A percentile compares a stretch with the other conserved stretches of the same genome.
These are phyloP conservation scores for Pythium insidiosum DNA, from an alignment of 352 stramenopile species.

Conservation along the genomic window DNA sequence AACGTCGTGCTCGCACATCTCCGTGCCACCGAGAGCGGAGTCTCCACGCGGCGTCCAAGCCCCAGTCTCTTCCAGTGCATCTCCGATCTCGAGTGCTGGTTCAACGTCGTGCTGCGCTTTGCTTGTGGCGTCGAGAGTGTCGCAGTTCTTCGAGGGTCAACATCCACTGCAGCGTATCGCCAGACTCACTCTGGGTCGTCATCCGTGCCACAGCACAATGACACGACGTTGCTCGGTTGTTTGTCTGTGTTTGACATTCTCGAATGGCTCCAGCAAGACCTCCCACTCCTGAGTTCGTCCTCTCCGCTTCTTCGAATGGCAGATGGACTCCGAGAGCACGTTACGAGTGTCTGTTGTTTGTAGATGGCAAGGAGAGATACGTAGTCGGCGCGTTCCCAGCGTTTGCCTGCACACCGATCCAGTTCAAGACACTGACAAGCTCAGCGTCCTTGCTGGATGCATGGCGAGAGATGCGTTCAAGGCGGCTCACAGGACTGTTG, in stretches of 20 bases:
- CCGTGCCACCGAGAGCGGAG: no score
- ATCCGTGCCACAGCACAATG: no score
- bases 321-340: no score
- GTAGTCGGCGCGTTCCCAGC: conserved; percentile 33
- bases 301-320: no score
- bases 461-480: no score
- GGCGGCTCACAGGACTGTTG: no score
- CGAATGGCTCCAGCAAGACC: conserved; percentile 45
- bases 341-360: not conserved
- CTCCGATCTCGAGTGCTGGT: conserved; percentile 37
- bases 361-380: conserved; percentile 15
- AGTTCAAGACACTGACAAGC: no score
- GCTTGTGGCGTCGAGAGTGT: conserved; percentile 31
- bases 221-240: conserved; percentile 35
- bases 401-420: conserved; percentile 37
- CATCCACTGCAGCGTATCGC: not conserved
- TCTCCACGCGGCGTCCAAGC: no score
- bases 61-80: no score
- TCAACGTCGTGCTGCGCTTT: conserved; percentile 45
- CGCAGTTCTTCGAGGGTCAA: conserved; percentile 26
- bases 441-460: conserved; percentile 19
- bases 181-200: not conserved
- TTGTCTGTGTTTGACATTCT: conserved; percentile 37
- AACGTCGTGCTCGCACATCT: conserved; percentile 20
- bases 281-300: conserved; percentile 44